Evolutionary conservation across 257 asterid genomes (phyloP), one percentile per base, ranked within the genome.

Genomic region (Paulownia fortunei): DNA sequence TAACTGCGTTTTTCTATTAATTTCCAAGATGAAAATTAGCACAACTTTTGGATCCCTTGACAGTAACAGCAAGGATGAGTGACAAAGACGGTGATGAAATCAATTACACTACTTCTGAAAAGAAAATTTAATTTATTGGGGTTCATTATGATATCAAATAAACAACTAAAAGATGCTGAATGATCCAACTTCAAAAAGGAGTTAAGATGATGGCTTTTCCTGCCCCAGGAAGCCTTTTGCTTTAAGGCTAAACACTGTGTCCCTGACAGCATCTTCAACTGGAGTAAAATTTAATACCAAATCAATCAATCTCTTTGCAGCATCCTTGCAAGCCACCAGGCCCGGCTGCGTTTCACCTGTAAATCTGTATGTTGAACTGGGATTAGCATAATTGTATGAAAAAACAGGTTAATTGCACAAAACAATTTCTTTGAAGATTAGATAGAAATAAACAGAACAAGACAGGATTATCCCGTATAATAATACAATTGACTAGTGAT

Each of bases 291-390:
- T 77, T 77, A 94, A 59, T 77, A 97, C 99, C 86, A 92, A 73
- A 80, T 91, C 87, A 32, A 91, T 87, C 86, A 94, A 69, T 82
- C 83, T 88, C 89, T 84, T 94, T 24, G 98, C 94, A 77, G 98
- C 98, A 86, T 88, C 90, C 76, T 87, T 37, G 87, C 96, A 86
- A 30, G 86, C 84, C 78, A 82, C 91, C 73, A 94, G 80, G 19
- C 96, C 95, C 16, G 98, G 97, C 51, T 94, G 97, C 2, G 98
- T 94, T 80, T 91, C 98, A 2, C 92, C 91, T 8, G 78, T 24
- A 81, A 92, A 94, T 84, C 98, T 94, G 91, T 73, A 82, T 55
- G 49, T 58, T 27, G 12, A 63, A 54, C 78, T 60, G 5, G 36
- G 66, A 4, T 65, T 73, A 67, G 52, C 1, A 37, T 62, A 63